Evolutionary conservation across 768 basidiomycete genomes (phyloP).

Genomic region (Symmetrospora coprosmae): DNA sequence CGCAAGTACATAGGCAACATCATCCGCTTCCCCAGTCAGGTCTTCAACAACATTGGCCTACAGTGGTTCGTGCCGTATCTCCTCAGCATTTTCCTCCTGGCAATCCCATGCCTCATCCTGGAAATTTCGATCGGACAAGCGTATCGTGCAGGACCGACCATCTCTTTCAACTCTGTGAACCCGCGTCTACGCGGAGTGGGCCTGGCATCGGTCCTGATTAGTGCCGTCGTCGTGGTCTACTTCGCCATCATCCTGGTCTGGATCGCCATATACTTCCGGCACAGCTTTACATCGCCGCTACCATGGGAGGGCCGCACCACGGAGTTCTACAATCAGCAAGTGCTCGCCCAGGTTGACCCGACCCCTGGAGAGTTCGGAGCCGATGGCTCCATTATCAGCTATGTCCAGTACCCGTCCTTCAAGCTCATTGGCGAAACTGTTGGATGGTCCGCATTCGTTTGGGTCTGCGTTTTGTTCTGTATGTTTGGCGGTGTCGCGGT

Average conservation of each 20-base stretch:
- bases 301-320: constrained; percentile 21
- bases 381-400: neutral
- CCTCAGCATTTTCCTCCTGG: too few relatives aligned
- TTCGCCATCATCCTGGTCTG: constrained; percentile 25
- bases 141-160: constrained; percentile 22
- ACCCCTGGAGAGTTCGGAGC: neutral
- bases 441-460: constrained; percentile 24
- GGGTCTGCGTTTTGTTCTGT: constrained; percentile 24
- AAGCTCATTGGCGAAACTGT: constrained; percentile 22
- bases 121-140: constrained; percentile 25
- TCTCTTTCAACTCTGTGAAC: constrained; percentile 24
- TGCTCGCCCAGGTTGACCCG: constrained; percentile 14
- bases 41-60: too few relatives aligned
- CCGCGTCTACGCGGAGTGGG: constrained; percentile 18
- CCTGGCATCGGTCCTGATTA: constrained; percentile 13
- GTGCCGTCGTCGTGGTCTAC: constrained; percentile 19
- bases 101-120: constrained; percentile 23
- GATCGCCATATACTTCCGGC: constrained; percentile 23
- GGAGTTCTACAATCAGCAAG: constrained; percentile 22
- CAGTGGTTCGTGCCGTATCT: too few relatives aligned
- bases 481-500: constrained; percentile 25
- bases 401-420: neutral
- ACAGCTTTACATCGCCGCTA: constrained; percentile 13
- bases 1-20: too few relatives aligned
- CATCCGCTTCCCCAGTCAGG: too few relatives aligned